Evolutionary conservation across 2,329 filamentous ascomycete genomes (phyloP), one percentile per base, ranked within the genome.

Genomic region (Clarireedia monteithiana): DNA sequence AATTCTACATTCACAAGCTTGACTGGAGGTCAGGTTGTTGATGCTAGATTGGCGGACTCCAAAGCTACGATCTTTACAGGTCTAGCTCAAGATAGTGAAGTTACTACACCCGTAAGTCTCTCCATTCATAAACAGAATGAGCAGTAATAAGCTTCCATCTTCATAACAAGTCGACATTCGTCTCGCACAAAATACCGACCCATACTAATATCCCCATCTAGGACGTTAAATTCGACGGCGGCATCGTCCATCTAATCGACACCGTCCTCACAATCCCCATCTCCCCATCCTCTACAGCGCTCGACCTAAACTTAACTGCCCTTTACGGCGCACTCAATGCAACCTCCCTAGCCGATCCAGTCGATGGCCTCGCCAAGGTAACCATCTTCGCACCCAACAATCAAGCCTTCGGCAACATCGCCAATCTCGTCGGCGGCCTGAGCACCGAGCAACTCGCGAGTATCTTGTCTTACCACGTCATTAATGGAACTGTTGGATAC

Each of bases 381-480:
- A 65, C 63, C 3, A 60, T 59, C 46, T 63, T 65, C 52, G 58
- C 62, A 17, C 63, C 63, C 9, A 64, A 64, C 49, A 58, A 62
- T 0, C 53, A 26, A 15, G 63, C 63, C 1, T 54, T 64, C 10
- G 57, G 44, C 14, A 59, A 57, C 26, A 55, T 56, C 26, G 62
- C 57, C 1, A 26, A 30, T 12, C 44, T 61, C 3, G 47, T 54
- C 4, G 23, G 26, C n/a, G 60, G 54, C 10, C 45, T 55, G 0
- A 55, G 60, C 5, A 36, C 69, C 0, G 68, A 74, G 4, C 68
- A 80, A 14, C 72, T 86, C 1, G 67, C 73, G 2, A 68, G 67
- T 27, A 75, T 88, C 50, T 73, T 88, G 36, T 70, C 75, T 26
- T 89, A 89, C 70, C 85, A 89, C 67, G 75, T 88, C 51, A 70